These are phyloP conservation scores for Aegilops umbellulata DNA, from an alignment of 176 grass and related monocot species.

Conservation along the genomic window DNA sequence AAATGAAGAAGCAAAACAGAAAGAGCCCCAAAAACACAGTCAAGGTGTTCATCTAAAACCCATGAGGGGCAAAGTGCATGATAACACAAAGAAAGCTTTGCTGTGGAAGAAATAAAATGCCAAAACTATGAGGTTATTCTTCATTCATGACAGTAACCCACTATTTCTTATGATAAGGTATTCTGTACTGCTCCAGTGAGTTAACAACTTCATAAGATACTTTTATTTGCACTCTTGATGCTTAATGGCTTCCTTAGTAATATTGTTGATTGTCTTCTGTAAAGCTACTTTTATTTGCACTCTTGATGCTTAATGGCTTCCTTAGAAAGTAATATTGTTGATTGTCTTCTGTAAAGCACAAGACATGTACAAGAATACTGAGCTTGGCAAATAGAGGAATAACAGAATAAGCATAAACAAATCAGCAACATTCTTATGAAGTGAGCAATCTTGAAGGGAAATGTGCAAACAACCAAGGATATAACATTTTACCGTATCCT, in stretches of 20 bases:
- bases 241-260: background rate
- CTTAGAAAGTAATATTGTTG: background rate
- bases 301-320: background rate
- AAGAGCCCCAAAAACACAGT: background rate
- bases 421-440: background rate
- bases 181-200: background rate
- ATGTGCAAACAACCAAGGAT: constrained; percentile 8
- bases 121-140: constrained; percentile 2
- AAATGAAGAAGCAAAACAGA: constrained; percentile 1
- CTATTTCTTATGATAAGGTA: constrained; percentile 4
- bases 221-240: background rate
- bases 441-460: background rate
- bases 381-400: background rate
- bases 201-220: background rate
- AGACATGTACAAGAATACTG: constrained; percentile 14
- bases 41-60: background rate
- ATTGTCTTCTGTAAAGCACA: background rate
- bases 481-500: constrained; percentile 74
- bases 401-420: constrained; percentile 5
- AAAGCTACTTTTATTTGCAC: background rate
- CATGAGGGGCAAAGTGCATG: background rate
- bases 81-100: constrained; percentile 6
- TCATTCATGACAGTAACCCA: background rate
- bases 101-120: background rate
- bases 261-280: background rate